A percentile compares a stretch with the other conserved stretches of the same genome.
phyloP scores from a whole-genome alignment of 2,329 filamentous ascomycete genomes.

The Amylocarpus encephaloides region DNA sequence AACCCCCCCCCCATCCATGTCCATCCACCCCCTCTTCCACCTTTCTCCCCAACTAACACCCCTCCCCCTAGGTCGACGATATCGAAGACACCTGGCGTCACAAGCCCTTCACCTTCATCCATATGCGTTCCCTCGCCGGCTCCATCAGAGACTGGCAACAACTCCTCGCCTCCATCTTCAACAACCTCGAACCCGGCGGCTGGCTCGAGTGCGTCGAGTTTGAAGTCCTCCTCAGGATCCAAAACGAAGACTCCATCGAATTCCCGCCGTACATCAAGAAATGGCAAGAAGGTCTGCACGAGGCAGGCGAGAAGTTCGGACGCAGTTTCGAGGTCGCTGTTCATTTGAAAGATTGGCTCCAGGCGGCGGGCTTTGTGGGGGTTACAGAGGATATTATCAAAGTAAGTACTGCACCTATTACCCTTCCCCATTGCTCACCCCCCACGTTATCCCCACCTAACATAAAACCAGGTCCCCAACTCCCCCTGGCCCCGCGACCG shows the following conservation, averaged over 20 bases:
- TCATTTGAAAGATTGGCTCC: constrained; percentile 25
- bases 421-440: not conserved
- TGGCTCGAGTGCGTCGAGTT: constrained; percentile 25
- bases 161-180: constrained; percentile 18
- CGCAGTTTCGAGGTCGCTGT: constrained; percentile 17
- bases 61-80: constrained; percentile 24
- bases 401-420: not conserved
- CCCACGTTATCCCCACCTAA: not conserved
- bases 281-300: constrained; percentile 16
- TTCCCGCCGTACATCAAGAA: constrained; percentile 10
- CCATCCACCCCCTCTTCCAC: too few species aligned
- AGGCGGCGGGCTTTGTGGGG: constrained; percentile 34
- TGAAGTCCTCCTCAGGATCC: constrained; percentile 17
- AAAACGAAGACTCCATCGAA: constrained; percentile 10
- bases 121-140: constrained; percentile 34
- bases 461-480: constrained; percentile 10
- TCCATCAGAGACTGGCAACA: constrained; percentile 31
- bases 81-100: constrained; percentile 29
- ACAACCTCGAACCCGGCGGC: constrained; percentile 22
- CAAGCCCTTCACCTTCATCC: constrained; percentile 32
- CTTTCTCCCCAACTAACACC: too few species aligned
- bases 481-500: constrained; percentile 36
- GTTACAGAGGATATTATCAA: constrained; percentile 13
- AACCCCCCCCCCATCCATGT: not conserved
- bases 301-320: constrained; percentile 33